Evolutionary conservation across 805 yeast species (phyloP), one percentile per base, ranked within the genome.

Genomic region (Zygosaccharomyces rouxii): DNA sequence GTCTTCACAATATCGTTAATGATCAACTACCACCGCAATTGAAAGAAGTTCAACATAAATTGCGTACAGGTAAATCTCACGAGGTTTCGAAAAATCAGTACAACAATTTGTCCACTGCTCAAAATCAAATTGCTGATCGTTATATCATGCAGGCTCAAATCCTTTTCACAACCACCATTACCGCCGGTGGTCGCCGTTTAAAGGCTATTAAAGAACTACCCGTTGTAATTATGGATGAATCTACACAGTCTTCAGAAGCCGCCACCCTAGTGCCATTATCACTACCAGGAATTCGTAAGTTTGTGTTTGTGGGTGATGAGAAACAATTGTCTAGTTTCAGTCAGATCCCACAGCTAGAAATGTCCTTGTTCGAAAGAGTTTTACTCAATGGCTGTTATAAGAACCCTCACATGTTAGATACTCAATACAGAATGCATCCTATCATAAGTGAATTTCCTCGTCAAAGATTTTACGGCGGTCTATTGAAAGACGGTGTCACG

Each of bases 211-310:
- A 72, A 33, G 76, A 73, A 54, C 63, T 77, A 53, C 88, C 88
- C 1, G 81, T 81, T 2, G 85, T 84, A 5, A 83, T 84, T 28
- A 81, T 84, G 85, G 90, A 84, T 69, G 90, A 84, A 67, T 78
- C 87, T 3, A 84, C 89, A 0, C 89, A 84, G 56, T 81, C 89
- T 0, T 80, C 88, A 0, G 92, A 84, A 55, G 85, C 89, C 5
- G 72, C 81, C 1, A 80, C 88, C 0, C 70, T 84, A 53, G 84
- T 84, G 48, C 89, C 90, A 9, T 67, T 84, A 51, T 81, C 86
- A 5, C 76, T 83, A 72, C 77, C 80, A 3, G 86, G 85, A 13
- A 81, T 83, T 44, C 77, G 77, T 46, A 81, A 78, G 56, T 80
- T 84, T 62, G 79, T 83, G 2, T 79, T 84, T 59, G 89, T 81